Percentiles rank a stretch among this genome's conserved stretches.
These are phyloP conservation scores for Bipolaris gigantea DNA, from an alignment of 2,329 filamentous ascomycete species.

Conservation along the genomic window DNA sequence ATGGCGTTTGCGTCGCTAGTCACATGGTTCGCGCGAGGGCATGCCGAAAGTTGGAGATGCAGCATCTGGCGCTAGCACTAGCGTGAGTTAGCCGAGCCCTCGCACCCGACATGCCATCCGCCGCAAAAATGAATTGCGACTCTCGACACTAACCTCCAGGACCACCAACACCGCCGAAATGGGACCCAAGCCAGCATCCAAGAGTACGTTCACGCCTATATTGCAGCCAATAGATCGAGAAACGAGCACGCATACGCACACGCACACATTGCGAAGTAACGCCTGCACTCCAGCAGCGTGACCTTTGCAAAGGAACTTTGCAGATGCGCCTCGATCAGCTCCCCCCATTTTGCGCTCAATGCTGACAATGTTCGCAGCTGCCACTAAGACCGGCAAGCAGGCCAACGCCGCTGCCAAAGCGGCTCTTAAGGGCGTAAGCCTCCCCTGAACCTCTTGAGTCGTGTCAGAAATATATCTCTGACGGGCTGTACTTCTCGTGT, in stretches of 20 bases:
- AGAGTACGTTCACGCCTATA: slow-evolving; percentile 35
- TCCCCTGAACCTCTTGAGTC: slow-evolving; percentile 47
- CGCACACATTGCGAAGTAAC: slow-evolving; percentile 11
- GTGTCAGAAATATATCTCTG: slow-evolving; percentile 57
- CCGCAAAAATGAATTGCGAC: slow-evolving; percentile 24
- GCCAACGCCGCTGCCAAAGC: slow-evolving; percentile 94
- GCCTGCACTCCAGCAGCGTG: slow-evolving; percentile 10
- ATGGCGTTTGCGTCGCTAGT: neutral
- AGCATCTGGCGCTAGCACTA: slow-evolving; percentile 22
- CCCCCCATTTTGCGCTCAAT: slow-evolving; percentile 8
- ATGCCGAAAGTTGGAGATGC: slow-evolving; percentile 22
- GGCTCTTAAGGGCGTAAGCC: slow-evolving; percentile 88
- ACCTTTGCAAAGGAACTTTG: slow-evolving; percentile 19
- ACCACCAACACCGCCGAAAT: slow-evolving; percentile 44
- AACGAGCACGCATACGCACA: slow-evolving; percentile 9
- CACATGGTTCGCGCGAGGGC: slow-evolving; percentile 1
- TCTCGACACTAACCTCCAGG: slow-evolving; percentile 39
- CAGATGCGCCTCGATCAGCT: slow-evolving; percentile 28
- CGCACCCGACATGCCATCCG: slow-evolving; percentile 12
- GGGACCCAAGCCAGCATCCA: slow-evolving; percentile 45
- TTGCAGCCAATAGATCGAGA: slow-evolving; percentile 16
- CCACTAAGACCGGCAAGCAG: slow-evolving; percentile 70
- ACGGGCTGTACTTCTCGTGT: slow-evolving; percentile 52
- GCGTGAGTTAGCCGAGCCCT: slow-evolving; percentile 17
- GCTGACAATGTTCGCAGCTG: slow-evolving; percentile 45